These are phyloP conservation scores for Phylloporus sp. DNA, from an alignment of 768 basidiomycete genomes.

Conservation along the genomic window DNA sequence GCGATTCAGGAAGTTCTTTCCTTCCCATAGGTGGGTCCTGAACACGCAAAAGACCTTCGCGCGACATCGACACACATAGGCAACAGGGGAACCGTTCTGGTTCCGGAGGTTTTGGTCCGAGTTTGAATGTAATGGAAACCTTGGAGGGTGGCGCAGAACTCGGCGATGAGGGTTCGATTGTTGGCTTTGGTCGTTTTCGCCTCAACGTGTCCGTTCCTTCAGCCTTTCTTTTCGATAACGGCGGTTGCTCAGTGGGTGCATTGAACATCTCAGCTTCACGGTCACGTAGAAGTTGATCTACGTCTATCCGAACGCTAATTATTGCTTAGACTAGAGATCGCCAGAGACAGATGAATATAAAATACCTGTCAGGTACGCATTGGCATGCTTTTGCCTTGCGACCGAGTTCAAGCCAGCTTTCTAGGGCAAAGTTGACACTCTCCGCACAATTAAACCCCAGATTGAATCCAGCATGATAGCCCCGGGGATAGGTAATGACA, in stretches of 20 bases:
- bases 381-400: constrained; percentile 72
- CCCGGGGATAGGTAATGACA: constrained; percentile 90
- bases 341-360: background rate
- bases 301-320: constrained; percentile 85
- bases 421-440: constrained; percentile 93
- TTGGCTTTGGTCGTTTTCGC: constrained; percentile 25
- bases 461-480: constrained; percentile 97
- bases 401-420: constrained; percentile 90
- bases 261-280: constrained; percentile 46
- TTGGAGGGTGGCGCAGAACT: constrained; percentile 28
- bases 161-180: constrained; percentile 3
- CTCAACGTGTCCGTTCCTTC: constrained; percentile 28
- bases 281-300: constrained; percentile 77
- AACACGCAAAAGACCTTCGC: constrained; percentile 58
- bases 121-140: constrained; percentile 59
- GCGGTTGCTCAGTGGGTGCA: constrained; percentile 1
- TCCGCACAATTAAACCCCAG: constrained; percentile 95
- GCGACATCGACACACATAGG: constrained; percentile 54
- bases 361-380: constrained; percentile 71
- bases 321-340: constrained; percentile 5
- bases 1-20: constrained; percentile 46
- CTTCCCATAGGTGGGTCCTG: constrained; percentile 60
- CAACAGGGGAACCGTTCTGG: constrained; percentile 62
- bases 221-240: constrained; percentile 39
- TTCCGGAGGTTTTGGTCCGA: constrained; percentile 59